Conservation (phyloP, 345 rosid genomes). For the Populus alba region DNA sequence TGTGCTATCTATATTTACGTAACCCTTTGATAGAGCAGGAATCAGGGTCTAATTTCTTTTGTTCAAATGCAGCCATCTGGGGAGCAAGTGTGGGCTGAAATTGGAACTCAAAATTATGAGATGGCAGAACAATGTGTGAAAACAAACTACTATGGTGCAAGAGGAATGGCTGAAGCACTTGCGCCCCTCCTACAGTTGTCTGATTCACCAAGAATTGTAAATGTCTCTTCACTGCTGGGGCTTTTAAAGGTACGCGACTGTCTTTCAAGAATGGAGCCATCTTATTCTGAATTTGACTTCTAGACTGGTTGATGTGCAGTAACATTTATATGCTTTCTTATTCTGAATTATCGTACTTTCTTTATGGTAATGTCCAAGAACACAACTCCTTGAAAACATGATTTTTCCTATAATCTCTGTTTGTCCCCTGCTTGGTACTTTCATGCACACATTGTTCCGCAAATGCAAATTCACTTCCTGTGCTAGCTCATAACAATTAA, state of each 20-base stretch:
- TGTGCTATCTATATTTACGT: not conserved
- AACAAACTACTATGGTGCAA: slow-evolving; percentile 47
- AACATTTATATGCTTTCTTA: not conserved
- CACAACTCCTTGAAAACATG: not conserved
- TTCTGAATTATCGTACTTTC: not conserved
- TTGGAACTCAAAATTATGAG: slow-evolving; percentile 14
- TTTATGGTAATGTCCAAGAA: not conserved
- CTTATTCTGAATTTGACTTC: not conserved
- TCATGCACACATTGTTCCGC: too few relatives aligned
- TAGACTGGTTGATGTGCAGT: not conserved
- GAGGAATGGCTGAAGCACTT: slow-evolving; percentile 30
- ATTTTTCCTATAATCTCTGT: not conserved
- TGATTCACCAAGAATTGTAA: slow-evolving; percentile 38
- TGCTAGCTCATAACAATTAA: not conserved
- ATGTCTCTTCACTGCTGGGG: slow-evolving; percentile 25
- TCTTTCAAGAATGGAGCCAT: not conserved
- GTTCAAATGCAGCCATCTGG: slow-evolving; percentile 14
- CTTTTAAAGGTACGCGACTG: slow-evolving; percentile 22
- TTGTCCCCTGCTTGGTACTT: not conserved
- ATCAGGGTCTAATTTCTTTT: not conserved
- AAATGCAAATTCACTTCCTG: not conserved
- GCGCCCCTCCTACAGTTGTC: slow-evolving; percentile 40
- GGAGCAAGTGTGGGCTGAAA: slow-evolving; percentile 19
- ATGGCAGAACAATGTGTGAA: slow-evolving; percentile 39
- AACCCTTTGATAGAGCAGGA: not conserved